Evolutionary conservation across 225 moss, liverwort and hornwort genomes (phyloP), one percentile per base, ranked within the genome.

Genomic region (Asterella californica): DNA sequence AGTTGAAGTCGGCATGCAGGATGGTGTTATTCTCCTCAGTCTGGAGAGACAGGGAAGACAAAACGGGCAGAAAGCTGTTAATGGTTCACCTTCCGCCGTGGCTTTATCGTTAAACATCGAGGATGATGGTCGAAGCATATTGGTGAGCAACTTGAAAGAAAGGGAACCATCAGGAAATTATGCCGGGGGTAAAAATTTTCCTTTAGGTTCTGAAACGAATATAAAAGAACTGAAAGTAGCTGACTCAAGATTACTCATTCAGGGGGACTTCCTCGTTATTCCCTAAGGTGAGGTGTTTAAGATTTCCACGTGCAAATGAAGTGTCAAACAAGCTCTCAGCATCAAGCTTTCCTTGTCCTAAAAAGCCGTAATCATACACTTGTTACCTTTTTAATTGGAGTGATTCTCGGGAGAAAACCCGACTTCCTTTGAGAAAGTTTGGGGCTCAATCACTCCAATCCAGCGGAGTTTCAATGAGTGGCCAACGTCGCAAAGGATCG

Each of bases 241-340:
- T 59, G 69, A 70, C 71, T 81, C 84, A 12, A 81, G 37, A 57
- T 22, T 85, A 46, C n/a, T 85, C 34, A 47, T 84, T 30, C 59
- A 81, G 24, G 84, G 84, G 34, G 74, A 84, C 45, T 81, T 81
- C 25, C 80, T 73, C 18, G 46, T 84, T 18, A 81, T 47, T 33
- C 81, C 84, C 22, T 80, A 42, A 72, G 34, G 6, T 27, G 22
- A 48, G 0, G 10, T 69, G 38, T 25, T 34, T 1, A 21, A 70
- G 15, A 15, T 9, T 33, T 15, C 15, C 24, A n/a, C 2, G 32
- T 2, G 9, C 7, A 65, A 65, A 65, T 33, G 64, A 32, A 1
- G 32, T 30, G 10, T 33, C 32, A 65, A 30, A 2, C 64, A 32
- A 29, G 29, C 10, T 65, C 30, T 32, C 1, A 65, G 11, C n/a